Evolutionary conservation across 225 moss, liverwort and hornwort species (phyloP).

Genomic region (Pseudisothecium myosuroides): DNA sequence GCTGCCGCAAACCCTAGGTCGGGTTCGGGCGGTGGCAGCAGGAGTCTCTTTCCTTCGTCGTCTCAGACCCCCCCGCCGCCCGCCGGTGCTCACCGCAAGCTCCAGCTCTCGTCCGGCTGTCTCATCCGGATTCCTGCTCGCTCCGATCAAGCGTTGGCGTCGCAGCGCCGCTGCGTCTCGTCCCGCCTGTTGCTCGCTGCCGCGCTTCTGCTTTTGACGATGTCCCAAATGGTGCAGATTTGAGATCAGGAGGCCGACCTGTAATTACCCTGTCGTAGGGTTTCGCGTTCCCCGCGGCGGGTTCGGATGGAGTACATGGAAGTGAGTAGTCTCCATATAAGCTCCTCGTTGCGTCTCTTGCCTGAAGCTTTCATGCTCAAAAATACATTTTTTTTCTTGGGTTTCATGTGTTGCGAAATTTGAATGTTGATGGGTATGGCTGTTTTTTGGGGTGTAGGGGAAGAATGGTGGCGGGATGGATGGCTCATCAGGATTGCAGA

Average conservation of each 20-base stretch:
- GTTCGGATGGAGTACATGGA: constrained; percentile 27
- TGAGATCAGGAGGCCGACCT: not conserved
- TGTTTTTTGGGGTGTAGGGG: not conserved
- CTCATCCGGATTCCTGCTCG: not conserved
- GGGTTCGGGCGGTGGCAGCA: not conserved
- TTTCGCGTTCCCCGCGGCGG: not conserved
- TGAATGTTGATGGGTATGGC: not conserved
- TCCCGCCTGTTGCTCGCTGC: not conserved
- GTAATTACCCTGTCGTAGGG: not conserved
- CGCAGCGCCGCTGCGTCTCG: not conserved
- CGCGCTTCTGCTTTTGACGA: not conserved
- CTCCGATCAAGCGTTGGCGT: not conserved
- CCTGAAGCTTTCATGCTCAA: not conserved
- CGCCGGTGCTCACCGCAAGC: constrained; percentile 21
- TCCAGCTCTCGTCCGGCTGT: constrained; percentile 9
- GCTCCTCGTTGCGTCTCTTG: not conserved
- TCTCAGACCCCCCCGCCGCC: not conserved
- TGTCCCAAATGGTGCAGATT: not conserved
- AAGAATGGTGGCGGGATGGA: constrained; percentile 29
- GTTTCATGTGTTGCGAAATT: not conserved
- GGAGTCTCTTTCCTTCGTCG: not conserved
- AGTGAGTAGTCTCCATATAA: not conserved
- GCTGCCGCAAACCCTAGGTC: constrained; percentile 34
- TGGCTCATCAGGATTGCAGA: constrained; percentile 27
- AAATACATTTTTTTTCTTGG: not conserved